phyloP scores from a whole-genome alignment of 345 rosid genomes.

The Aegle marmelos region DNA sequence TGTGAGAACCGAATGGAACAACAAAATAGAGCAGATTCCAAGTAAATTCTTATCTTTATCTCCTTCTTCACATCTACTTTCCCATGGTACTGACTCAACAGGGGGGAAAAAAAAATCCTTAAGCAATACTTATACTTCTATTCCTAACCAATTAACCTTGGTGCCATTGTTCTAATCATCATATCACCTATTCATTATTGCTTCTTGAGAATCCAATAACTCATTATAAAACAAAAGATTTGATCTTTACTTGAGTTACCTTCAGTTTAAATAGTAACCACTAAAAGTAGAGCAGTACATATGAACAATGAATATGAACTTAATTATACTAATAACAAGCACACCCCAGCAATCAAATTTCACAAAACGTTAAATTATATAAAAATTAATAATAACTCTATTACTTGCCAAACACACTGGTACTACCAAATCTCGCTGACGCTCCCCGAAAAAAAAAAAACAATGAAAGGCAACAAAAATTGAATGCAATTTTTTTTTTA shows the following conservation, averaged over 20 bases:
- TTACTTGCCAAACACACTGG: background rate
- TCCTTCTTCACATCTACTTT: background rate
- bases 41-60: background rate
- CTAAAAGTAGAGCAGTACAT: background rate
- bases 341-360: background rate
- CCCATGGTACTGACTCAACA: background rate
- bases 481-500: background rate
- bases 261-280: background rate
- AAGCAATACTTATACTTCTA: background rate
- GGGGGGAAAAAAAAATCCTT: background rate
- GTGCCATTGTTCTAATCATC: background rate
- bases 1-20: background rate
- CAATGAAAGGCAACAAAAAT: too few species aligned
- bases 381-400: background rate
- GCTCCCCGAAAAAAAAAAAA: background rate
- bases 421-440: background rate
- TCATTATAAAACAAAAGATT: background rate
- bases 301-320: background rate
- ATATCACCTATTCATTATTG: background rate
- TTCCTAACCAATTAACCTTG: background rate
- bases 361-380: background rate
- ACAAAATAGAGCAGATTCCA: background rate
- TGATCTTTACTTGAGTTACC: background rate
- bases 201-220: background rate
- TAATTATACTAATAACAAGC: background rate